A percentile compares a stretch with the other conserved stretches of the same genome.
Conservation (phyloP, 2,329 filamentous ascomycete species). For the Talaromyces sp. region DNA sequence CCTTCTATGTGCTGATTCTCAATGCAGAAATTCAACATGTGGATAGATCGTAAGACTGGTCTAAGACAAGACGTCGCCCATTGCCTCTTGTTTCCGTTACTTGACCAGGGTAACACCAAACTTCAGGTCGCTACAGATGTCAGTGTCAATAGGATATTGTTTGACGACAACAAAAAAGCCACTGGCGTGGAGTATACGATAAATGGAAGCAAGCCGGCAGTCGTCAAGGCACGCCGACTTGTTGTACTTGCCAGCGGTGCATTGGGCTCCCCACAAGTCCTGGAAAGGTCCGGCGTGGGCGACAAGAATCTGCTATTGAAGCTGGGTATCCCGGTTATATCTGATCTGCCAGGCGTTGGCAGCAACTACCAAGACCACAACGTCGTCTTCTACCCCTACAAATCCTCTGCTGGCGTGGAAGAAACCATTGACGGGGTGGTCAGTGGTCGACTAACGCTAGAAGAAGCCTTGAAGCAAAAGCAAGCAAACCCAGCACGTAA, state of each 20-base stretch:
- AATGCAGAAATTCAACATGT: constrained; percentile 23
- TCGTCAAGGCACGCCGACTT: constrained; percentile 2
- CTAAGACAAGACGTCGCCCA: constrained; percentile 25
- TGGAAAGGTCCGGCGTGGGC: constrained; percentile 53
- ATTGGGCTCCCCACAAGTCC: constrained; percentile 43
- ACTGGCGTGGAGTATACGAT: constrained; percentile 56
- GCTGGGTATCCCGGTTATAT: constrained; percentile 42
- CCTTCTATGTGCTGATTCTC: neutral
- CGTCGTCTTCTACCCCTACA: constrained; percentile 55
- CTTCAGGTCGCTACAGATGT: constrained; percentile 60
- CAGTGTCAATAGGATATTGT: constrained; percentile 57
- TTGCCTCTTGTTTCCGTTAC: constrained; percentile 21
- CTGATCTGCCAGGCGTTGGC: constrained; percentile 51
- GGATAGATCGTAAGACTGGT: constrained; percentile 23
- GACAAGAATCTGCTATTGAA: constrained; percentile 37
- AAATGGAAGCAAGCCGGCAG: neutral
- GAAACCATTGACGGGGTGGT: constrained; percentile 58
- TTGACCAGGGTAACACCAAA: constrained; percentile 22
- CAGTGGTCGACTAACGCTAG: constrained; percentile 49
- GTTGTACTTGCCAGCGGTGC: constrained; percentile 17
- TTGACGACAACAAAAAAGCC: constrained; percentile 53
- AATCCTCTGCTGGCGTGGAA: constrained; percentile 43
- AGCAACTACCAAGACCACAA: constrained; percentile 15
- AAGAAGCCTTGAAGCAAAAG: constrained; percentile 48
- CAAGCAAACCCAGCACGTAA: constrained; percentile 36